Conservation (phyloP, 2,329 filamentous ascomycete species). For the Nemania sp. region DNA sequence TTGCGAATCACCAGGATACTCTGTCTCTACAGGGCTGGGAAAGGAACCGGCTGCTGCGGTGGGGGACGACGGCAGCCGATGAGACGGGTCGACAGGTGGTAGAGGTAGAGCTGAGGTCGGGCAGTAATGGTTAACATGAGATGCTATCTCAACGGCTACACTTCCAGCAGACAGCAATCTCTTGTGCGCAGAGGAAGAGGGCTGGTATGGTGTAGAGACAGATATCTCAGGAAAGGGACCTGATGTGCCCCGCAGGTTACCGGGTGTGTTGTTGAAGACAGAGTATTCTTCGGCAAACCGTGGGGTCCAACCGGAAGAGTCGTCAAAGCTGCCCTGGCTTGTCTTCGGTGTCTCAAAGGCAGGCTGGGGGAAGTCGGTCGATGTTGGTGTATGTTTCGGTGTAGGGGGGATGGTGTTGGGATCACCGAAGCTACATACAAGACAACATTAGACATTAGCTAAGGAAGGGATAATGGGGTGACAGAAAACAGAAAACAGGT, state of each 20-base stretch:
- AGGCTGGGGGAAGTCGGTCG: constrained; percentile 65
- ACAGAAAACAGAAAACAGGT: constrained; percentile 4
- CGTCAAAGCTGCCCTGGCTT: constrained; percentile 60
- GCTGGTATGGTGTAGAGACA: constrained; percentile 53
- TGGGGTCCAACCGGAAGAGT: constrained; percentile 68
- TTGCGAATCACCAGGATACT: constrained; percentile 45
- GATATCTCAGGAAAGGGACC: constrained; percentile 61
- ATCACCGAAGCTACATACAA: constrained; percentile 68
- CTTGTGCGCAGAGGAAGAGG: constrained; percentile 57
- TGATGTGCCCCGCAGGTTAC: constrained; percentile 63
- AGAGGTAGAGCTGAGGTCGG: constrained; percentile 64
- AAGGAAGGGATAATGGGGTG: constrained; percentile 34
- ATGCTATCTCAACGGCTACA: constrained; percentile 64
- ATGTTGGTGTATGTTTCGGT: constrained; percentile 68
- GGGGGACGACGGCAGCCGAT: constrained; percentile 69
- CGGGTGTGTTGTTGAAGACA: constrained; percentile 73
- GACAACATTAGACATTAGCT: constrained; percentile 43
- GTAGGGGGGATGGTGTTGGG: constrained; percentile 71
- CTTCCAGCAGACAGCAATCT: constrained; percentile 64
- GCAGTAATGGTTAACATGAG: constrained; percentile 73
- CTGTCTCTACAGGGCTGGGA: constrained; percentile 49
- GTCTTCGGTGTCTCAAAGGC: constrained; percentile 68
- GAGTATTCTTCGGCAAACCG: constrained; percentile 74
- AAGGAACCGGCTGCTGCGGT: constrained; percentile 55
- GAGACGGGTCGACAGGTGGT: constrained; percentile 70